A percentile compares a stretch with the other conserved stretches of the same genome.
Evolutionary conservation across 2,329 filamentous ascomycete species (phyloP).

Genomic region (Calonectria hongkongensis): DNA sequence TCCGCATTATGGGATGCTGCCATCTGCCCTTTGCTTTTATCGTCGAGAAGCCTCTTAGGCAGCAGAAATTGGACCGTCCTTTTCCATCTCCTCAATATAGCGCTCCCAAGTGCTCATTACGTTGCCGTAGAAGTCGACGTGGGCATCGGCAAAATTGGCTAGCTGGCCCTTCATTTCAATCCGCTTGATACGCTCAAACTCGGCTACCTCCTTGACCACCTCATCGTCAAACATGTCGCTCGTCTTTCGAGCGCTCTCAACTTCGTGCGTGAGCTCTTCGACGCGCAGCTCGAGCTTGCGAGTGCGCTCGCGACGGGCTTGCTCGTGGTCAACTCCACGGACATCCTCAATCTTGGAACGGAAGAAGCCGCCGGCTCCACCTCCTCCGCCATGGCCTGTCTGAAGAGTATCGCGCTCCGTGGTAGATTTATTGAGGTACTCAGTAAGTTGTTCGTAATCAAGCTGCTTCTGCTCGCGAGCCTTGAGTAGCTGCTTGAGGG

Average conservation of each 20-base stretch:
- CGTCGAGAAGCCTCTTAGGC: slow-evolving; percentile 32
- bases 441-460: slow-evolving; percentile 95
- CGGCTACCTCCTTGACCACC: slow-evolving; percentile 91
- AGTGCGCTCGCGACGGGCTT: slow-evolving; percentile 88
- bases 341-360: slow-evolving; percentile 97
- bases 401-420: slow-evolving; percentile 87
- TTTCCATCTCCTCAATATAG: slow-evolving; percentile 93
- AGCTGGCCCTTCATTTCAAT: slow-evolving; percentile 93
- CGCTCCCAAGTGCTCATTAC: slow-evolving; percentile 90
- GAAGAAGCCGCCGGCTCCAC: slow-evolving; percentile 88
- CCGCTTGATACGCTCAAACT: slow-evolving; percentile 98
- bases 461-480: slow-evolving; percentile 98
- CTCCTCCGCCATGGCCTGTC: slow-evolving; percentile 76
- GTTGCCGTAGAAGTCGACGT: slow-evolving; percentile 89
- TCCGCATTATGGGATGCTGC: slow-evolving; percentile 9
- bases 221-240: slow-evolving; percentile 97
- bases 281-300: slow-evolving; percentile 95
- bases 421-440: slow-evolving; percentile 95
- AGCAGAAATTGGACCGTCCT: slow-evolving; percentile 66
- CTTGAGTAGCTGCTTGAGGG: slow-evolving; percentile 91
- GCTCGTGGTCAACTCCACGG: slow-evolving; percentile 96
- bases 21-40: slow-evolving; percentile 8
- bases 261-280: slow-evolving; percentile 91
- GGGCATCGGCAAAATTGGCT: slow-evolving; percentile 87
- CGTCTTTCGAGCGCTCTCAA: slow-evolving; percentile 89